Evolutionary conservation across 2,329 filamentous ascomycete genomes (phyloP), one percentile per base, ranked within the genome.

Genomic region (Atkinsonella hypoxylon): DNA sequence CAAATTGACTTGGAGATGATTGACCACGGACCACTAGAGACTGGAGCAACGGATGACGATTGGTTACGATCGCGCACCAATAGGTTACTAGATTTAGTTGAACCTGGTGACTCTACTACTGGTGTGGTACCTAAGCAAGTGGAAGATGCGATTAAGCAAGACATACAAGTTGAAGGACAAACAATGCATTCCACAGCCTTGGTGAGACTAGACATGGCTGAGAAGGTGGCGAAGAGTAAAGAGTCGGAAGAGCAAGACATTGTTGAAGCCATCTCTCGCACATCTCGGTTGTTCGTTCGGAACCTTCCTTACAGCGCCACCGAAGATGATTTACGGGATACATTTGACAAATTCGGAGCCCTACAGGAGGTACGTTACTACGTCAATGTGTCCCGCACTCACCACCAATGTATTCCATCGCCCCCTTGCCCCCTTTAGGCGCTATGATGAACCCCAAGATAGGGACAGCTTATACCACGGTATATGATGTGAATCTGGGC

Each of bases 381-480:
- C 48, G 46, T 41, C 55, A 43, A 42, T 54, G 48, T 50, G 45
- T 36, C 9, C 17, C 32, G 13, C 36, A 40, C 12, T 46, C 36
- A 22, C 34, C 41, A 30, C 47, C 26, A n/a, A n/a, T 34, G 15
- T n/a, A 15, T 18, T 18, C 38, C 7, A 20, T 12, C 42, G n/a
- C 15, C 18, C 12, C 30, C 15, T 7, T 8, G 7, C n/a, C 10
- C 20, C 20, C 20, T 4, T 12, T 34, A 42, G 56, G 57, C 76
- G 74, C 72, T 69, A 79, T 91, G 93, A 97, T 97, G 91, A 97
- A 88, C 74, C 81, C 87, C 86, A 53, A 86, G 93, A 97, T 97
- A 97, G 93, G 93, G 93, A 97, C 93, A 97, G 82, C 91, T 89
- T 87, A 96, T 91, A 86, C 86, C 76, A 61, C 67, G 72, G 88